Base-by-base conservation (phyloP, 257 asterid species). In the Rhazya stricta region DNA sequence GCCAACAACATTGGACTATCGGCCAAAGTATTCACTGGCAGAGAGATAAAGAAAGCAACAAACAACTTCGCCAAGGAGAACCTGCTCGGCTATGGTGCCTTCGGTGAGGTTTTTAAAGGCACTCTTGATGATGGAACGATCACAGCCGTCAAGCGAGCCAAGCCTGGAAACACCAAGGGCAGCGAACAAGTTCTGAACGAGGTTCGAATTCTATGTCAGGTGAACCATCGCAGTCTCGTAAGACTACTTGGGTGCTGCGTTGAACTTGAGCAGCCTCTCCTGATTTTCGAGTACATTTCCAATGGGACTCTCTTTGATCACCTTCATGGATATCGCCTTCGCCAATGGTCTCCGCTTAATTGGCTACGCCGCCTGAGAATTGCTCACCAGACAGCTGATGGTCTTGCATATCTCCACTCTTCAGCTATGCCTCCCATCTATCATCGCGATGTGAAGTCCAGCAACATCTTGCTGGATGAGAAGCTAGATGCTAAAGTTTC, bases 61-160 rank as follows among this genome's bases (percentile, higher is more conserved):
- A 46, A 71, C 23, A 89, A 88, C 69, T 89, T 89, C 68, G 41
- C 76, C 75, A 70, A 45, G 5, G 93, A 88, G 13, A 85, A 83
- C 30, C 79, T 88, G 9, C 88, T 89, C 5, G 92, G 93, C 18
- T 69, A 79, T 0, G 92, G 92, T 23, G 95, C 91, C 69, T 89
- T 89, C n/a, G 92, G 92, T 0, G 91, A 89, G 77, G 95, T 89
- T 41, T 89, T 84, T 69, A 87, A 80, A 79, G 95, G 91, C 29
- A 83, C 46, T 5, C 80, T 89, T 7, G 89, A 87, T 0, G 91
- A 87, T 12, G 89, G 89, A 34, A 83, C 80, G 0, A 65, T 63
- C 6, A 72, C 85, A n/a, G 96, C 96, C 0, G 89, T 88, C 9
- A 89, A 89, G 74, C 79, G 90, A 10, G 90, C 92, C 42, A 88